Evolutionary conservation across 805 yeast species (phyloP).

Genomic region (Schwanniomyces polymorphus): DNA sequence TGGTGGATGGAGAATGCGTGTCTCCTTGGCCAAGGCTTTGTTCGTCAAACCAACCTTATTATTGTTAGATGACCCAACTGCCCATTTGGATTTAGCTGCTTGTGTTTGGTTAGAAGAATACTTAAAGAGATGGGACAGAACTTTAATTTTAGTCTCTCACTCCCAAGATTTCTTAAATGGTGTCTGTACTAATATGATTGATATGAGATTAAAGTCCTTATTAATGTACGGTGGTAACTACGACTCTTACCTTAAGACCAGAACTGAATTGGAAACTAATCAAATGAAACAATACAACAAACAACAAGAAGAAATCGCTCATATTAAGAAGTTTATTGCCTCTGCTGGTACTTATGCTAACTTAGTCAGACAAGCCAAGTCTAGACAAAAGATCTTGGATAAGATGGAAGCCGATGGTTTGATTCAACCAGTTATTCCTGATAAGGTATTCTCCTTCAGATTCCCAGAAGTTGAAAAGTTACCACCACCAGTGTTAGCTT

Average conservation of each 20-base stretch:
- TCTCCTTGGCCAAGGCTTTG: constrained; percentile 94
- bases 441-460: constrained; percentile 89
- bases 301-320: constrained; percentile 98
- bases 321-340: constrained; percentile 97
- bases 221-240: constrained; percentile 94
- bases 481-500: constrained; percentile 98
- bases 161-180: constrained; percentile 99
- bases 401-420: constrained; percentile 99
- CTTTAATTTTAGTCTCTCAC: constrained; percentile 91
- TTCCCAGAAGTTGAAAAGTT: constrained; percentile 95
- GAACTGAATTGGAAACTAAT: constrained; percentile 90
- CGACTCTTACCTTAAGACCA: constrained; percentile 94
- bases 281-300: constrained; percentile 97
- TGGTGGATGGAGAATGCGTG: constrained; percentile 99
- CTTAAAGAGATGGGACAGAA: constrained; percentile 90
- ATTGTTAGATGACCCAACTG: constrained; percentile 97
- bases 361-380: constrained; percentile 97
- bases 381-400: constrained; percentile 98
- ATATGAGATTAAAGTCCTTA: constrained; percentile 85
- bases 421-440: constrained; percentile 88
- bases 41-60: constrained; percentile 96
- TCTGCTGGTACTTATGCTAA: constrained; percentile 99
- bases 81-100: constrained; percentile 98
- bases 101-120: constrained; percentile 99
- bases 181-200: constrained; percentile 97